phyloP scores from a whole-genome alignment of 2,329 filamentous ascomycete species.

The Penicillium sp. region DNA sequence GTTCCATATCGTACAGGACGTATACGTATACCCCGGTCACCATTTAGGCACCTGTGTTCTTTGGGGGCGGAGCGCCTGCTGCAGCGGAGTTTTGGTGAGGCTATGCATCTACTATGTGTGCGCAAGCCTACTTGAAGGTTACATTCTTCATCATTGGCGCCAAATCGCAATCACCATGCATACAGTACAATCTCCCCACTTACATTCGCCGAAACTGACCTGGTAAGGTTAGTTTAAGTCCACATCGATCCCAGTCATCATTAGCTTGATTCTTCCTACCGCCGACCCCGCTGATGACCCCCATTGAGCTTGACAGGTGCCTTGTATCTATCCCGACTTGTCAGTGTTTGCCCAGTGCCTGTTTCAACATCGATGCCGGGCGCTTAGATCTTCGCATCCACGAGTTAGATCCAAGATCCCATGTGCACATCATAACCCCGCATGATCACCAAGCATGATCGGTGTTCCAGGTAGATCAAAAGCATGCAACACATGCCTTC shows the following conservation, averaged over 20 bases:
- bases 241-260: neutral
- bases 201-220: neutral
- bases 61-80: neutral
- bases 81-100: neutral
- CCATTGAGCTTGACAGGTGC: neutral
- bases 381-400: neutral
- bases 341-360: neutral
- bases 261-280: neutral
- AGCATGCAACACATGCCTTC: neutral
- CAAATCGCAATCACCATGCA: neutral
- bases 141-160: neutral
- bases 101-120: neutral
- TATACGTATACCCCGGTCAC: neutral
- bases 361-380: neutral
- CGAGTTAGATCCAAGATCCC: neutral
- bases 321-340: neutral
- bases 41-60: neutral
- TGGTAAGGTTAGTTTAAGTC: neutral
- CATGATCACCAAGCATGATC: neutral
- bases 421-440: neutral
- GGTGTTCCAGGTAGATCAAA: conserved; percentile 2
- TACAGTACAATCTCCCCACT: neutral
- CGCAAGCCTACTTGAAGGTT: neutral
- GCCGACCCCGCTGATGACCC: neutral
- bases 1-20: neutral